Evolutionary conservation across 768 basidiomycete species (phyloP).

Genomic region (Galerina marginata): DNA sequence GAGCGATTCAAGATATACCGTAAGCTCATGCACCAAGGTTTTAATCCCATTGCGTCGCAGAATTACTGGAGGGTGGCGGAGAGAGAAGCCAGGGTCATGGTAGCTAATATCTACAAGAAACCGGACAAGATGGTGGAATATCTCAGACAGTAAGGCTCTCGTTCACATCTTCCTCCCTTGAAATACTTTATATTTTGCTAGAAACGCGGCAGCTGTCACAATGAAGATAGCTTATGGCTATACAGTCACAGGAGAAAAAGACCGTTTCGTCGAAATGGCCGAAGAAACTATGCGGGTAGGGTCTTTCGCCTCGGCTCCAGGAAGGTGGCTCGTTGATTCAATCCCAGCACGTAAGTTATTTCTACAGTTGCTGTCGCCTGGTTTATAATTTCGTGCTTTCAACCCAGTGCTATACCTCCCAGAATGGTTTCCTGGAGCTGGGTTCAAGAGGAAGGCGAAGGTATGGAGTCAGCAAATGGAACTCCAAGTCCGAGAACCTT

Average conservation of each 20-base stretch:
- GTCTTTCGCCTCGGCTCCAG: constrained; percentile 31
- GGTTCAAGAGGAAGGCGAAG: constrained; percentile 38
- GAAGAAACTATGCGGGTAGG: constrained; percentile 35
- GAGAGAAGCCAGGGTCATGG: constrained; percentile 22
- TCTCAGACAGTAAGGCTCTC: constrained; percentile 28
- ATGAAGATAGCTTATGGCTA: constrained; percentile 45
- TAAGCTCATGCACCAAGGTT: no score
- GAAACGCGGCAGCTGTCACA: constrained; percentile 37
- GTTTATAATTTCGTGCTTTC: neutral
- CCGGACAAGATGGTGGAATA: constrained; percentile 31
- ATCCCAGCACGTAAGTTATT: constrained; percentile 22
- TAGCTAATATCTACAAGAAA: constrained; percentile 27
- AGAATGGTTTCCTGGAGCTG: constrained; percentile 45
- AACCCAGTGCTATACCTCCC: constrained; percentile 41
- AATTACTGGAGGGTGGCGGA: no score
- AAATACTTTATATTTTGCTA: constrained; percentile 8
- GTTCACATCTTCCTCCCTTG: neutral
- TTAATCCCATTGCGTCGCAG: no score
- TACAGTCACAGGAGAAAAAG: constrained; percentile 32
- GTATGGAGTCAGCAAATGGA: constrained; percentile 27
- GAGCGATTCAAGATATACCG: no score
- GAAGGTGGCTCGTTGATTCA: constrained; percentile 42
- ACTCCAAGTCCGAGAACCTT: constrained; percentile 41
- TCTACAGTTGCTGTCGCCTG: neutral
- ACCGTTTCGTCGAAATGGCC: constrained; percentile 35